Evolutionary conservation across 2,329 filamentous ascomycete genomes (phyloP), one percentile per base, ranked within the genome.

Genomic region (Geosmithia flava): DNA sequence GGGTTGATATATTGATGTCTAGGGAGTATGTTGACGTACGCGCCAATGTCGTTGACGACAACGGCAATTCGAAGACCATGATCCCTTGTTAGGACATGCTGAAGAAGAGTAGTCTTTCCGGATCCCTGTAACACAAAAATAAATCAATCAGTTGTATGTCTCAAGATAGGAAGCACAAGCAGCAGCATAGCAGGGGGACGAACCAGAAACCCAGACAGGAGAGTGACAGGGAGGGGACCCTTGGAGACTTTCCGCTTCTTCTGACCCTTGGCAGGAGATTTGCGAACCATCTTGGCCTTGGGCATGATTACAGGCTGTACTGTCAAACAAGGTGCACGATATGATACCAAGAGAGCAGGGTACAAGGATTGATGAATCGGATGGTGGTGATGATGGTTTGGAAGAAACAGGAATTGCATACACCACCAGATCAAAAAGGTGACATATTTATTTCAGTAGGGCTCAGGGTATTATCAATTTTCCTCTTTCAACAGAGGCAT

Each of bases 1-100:
- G 2, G 15, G 3, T 10, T 20, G 4, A 2, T 39, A 1, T 15
- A 8, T 7, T 37, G 2, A 1, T 3, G 1, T 2, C 2, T 8
- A 8, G 8, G 23, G 3, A 17, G 1, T 8, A 10, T 44, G 16
- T 11, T 8, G 4, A 62, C 70, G 54, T 46, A 75, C 72, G 72
- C 70, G 51, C 76, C 77, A 64, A 87, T 85, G 51, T 87, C 83
- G 53, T 87, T 87, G 39, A 87, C 82, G 20, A 87, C 82, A 15
- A 87, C 77, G 1, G 81, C 83, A 49, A 87, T 84, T 1, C 75
- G 72, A 8, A 86, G 68, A 1, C 81, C 80, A 61, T 87, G 83
- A 3, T 83, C 71, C 1, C 76, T 80, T 37, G 75, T 75, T 5
- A 87, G 72, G 46, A 87, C 83, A 51, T 85, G 77, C 51, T 84